phyloP scores from a whole-genome alignment of 2,329 filamentous ascomycete species.

The Alternaria arbusti region DNA sequence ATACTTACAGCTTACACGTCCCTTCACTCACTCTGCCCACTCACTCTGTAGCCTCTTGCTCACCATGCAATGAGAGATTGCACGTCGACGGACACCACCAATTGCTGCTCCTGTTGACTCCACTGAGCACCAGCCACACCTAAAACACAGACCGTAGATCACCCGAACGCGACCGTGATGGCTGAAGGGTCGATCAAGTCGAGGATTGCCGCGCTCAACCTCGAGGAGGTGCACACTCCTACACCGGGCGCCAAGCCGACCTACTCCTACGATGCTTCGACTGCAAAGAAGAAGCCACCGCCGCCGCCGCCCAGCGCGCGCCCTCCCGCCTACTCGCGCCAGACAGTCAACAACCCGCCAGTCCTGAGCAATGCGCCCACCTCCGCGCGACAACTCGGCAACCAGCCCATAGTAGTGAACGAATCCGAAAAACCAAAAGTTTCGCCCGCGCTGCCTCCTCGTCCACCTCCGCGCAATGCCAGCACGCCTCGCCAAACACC shows the following conservation, averaged over 20 bases:
- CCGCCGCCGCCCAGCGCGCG: slow-evolving; percentile 48
- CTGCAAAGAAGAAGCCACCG: slow-evolving; percentile 46
- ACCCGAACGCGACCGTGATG: slow-evolving; percentile 32
- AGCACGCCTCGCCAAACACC: slow-evolving; percentile 49
- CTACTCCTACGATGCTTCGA: slow-evolving; percentile 44
- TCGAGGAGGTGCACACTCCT: slow-evolving; percentile 52
- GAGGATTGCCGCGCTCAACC: slow-evolving; percentile 57
- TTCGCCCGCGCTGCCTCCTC: slow-evolving; percentile 43
- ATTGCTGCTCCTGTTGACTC: slow-evolving; percentile 5
- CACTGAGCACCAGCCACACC: slow-evolving; percentile 10
- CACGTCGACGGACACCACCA: not conserved
- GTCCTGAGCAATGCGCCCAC: slow-evolving; percentile 45
- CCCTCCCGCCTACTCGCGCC: slow-evolving; percentile 39
- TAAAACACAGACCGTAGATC: slow-evolving; percentile 11
- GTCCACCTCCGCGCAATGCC: slow-evolving; percentile 57
- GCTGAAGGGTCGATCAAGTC: slow-evolving; percentile 50
- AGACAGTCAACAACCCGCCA: slow-evolving; percentile 51
- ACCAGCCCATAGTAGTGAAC: slow-evolving; percentile 42
- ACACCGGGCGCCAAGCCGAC: slow-evolving; percentile 45
- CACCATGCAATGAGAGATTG: slow-evolving; percentile 4
- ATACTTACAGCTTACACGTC: not conserved
- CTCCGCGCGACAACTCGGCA: slow-evolving; percentile 44
- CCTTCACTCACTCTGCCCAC: not conserved
- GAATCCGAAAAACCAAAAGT: slow-evolving; percentile 25
- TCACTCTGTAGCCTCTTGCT: not conserved